phyloP scores from a whole-genome alignment of 1,284 basidiomycete species.

The Porogramme epimiltina region DNA sequence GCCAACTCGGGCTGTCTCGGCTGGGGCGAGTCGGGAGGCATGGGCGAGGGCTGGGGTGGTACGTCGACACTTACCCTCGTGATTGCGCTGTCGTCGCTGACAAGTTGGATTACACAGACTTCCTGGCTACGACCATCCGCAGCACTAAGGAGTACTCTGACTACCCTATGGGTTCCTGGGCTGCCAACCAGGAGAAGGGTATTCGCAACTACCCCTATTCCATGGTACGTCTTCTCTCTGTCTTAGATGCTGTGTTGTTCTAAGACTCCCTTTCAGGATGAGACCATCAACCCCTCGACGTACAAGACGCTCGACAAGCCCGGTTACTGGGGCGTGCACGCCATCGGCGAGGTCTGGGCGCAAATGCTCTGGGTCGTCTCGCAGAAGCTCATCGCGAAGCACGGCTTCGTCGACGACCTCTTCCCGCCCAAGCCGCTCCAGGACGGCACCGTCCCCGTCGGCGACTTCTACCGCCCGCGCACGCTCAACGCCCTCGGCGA shows the following conservation, averaged over 20 bases:
- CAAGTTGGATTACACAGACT: constrained; percentile 68
- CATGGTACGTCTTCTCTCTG: constrained; percentile 41
- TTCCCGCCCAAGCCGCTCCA: constrained; percentile 76
- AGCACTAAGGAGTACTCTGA: constrained; percentile 73
- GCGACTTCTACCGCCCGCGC: constrained; percentile 73
- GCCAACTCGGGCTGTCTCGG: constrained; percentile 92
- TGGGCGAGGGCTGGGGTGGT: constrained; percentile 95
- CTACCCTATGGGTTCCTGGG: constrained; percentile 95
- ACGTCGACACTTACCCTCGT: constrained; percentile 22
- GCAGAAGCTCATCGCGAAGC: constrained; percentile 75
- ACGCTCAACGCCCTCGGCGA: constrained; percentile 38
- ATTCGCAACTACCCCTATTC: constrained; percentile 92
- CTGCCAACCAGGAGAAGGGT: constrained; percentile 75
- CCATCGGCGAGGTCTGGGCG: constrained; percentile 96
- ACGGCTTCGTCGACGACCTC: constrained; percentile 78
- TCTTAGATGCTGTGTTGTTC: background rate
- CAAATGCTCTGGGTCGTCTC: constrained; percentile 88
- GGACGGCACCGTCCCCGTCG: constrained; percentile 62
- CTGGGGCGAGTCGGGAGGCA: constrained; percentile 95
- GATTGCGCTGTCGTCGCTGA: constrained; percentile 4
- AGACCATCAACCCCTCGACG: constrained; percentile 83
- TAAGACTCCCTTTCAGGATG: constrained; percentile 44
- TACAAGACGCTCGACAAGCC: constrained; percentile 97
- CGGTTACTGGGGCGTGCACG: constrained; percentile 90
- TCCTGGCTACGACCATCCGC: constrained; percentile 84